Conservation (phyloP, 768 basidiomycete species). For the Boletus fagicola region DNA sequence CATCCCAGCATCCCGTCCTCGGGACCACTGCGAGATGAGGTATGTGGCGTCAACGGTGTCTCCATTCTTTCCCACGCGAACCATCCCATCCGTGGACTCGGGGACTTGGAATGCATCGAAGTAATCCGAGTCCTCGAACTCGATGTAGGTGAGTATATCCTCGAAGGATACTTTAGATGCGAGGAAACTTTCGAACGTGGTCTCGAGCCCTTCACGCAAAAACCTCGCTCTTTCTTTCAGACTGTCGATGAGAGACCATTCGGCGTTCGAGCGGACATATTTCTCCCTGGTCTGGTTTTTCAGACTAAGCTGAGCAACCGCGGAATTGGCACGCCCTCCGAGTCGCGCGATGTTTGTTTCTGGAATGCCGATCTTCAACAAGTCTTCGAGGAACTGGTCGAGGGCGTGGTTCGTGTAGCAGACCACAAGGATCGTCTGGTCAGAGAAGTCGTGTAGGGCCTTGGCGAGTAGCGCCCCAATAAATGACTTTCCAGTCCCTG, state of each 20-base stretch:
- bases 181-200: conserved; percentile 30
- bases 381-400: conserved; percentile 62
- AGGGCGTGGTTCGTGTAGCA: conserved; percentile 75
- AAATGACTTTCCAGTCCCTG: conserved; percentile 74
- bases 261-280: conserved; percentile 28
- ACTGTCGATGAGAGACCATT: conserved; percentile 44
- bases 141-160: conserved; percentile 45
- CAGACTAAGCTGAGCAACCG: conserved; percentile 47
- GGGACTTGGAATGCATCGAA: conserved; percentile 48
- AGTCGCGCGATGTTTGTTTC: conserved; percentile 48
- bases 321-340: conserved; percentile 49
- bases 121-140: conserved; percentile 49
- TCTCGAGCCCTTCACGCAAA: conserved; percentile 24
- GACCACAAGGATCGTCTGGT: conserved; percentile 56
- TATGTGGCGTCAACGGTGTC: conserved; percentile 37
- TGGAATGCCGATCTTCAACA: conserved; percentile 61
- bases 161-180: conserved; percentile 15
- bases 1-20: conserved; percentile 44
- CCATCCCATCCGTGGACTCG: conserved; percentile 44
- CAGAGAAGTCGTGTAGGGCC: conserved; percentile 46
- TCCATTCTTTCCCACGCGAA: conserved; percentile 41
- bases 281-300: conserved; percentile 35
- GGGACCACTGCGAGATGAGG: conserved; percentile 48
- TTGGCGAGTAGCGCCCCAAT: conserved; percentile 66
- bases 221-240: conserved; percentile 27